Evolutionary conservation across 352 stramenopile genomes (phyloP), one percentile per base, ranked within the genome.

Genomic region (Halophytophthora polymorphica): DNA sequence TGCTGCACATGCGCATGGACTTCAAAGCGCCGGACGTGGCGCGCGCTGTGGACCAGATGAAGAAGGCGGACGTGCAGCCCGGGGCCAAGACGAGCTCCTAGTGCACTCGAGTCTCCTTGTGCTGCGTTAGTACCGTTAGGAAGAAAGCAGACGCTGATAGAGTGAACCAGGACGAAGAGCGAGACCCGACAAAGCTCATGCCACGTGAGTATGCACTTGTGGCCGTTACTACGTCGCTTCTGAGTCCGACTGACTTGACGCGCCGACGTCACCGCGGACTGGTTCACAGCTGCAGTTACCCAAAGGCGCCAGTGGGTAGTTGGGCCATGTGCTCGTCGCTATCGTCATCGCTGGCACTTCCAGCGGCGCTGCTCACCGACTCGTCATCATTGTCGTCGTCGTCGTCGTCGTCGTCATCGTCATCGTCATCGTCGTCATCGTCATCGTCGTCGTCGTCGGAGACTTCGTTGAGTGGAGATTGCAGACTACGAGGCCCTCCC

Each of bases 1-100:
- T 87, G 17, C 56, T 93, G 38, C 64, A 53, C 6, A 78, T 91
- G 72, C 83, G 83, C 40, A 63, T 90, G 22, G 80, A 90, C 50
- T 93, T 91, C 45, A 76, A 78, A 21, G 36, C 50, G 10, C 62
- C 83, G 15, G 72, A 84, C 14, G 59, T 93, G 22, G 41, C 50
- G 2, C 64, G 61, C 18, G 73, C 68, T 1, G 64, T 89, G n/a
- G 47, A 59, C 0, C 47, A 69, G 36, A 52, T 84, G 42, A 48
- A 31, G 11, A 65, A 68, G 28, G 50, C 21, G 6, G 53, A 64
- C 12, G 36, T n/a, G 21, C 53, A 61, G 11, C 15, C 13, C 19
- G n/a, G n/a, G n/a, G n/a, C n/a, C n/a, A n/a, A n/a, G n/a, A n/a
- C n/a, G n/a, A n/a, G n/a, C n/a, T n/a, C n/a, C n/a, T n/a, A n/a